Evolutionary conservation across 176 grass and related monocot species (phyloP), one percentile per base, ranked within the genome.

Genomic region (Chloris gayana): DNA sequence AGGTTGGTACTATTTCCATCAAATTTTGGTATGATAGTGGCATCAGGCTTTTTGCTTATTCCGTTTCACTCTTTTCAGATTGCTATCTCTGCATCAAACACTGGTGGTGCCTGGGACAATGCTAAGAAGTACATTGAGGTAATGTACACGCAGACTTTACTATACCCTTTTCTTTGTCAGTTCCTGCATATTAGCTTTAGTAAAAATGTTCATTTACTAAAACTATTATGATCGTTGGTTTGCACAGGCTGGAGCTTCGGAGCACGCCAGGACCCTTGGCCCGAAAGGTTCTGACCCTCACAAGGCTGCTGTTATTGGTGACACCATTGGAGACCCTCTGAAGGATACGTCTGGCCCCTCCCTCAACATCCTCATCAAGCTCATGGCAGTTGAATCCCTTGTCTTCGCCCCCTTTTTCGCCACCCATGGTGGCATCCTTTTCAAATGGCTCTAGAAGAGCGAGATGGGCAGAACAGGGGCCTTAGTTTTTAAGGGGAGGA

Each of bases 341-440:
- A 95, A 95, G 65, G 93, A 95, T 75, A 95, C 93, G 42, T 95
- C 93, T 32, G 93, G 93, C 18, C 93, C 93, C 26, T 95, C 93
- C 22, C 93, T 95, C 18, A 95, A 95, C 90, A 95, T 95, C 82
- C 87, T 95, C 26, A 95, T 95, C 85, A 95, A 95, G 93, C 93
- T 95, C 72, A 95, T 95, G 93, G 93, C 93, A 0, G 89, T 95
- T 6, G 93, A 95, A 63, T 95, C 93, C 30, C 93, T 95, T 17
- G 93, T 95, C 14, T 92, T 95, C 3, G 93, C 93, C 51, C 93
- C 93, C 35, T 95, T 95, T 79, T 95, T 95, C 0, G 89, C 93
- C 58, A 71, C 93, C 18, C 93, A 95, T 22, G 93, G 93, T 51
- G 93, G 93, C n/a, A 69, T 95, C 71, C 87, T 95, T 82, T 95